A percentile compares a stretch with the other conserved stretches of the same genome.
phyloP scores from a whole-genome alignment of 257 asterid species.

The Solanum megistacrolobum region DNA sequence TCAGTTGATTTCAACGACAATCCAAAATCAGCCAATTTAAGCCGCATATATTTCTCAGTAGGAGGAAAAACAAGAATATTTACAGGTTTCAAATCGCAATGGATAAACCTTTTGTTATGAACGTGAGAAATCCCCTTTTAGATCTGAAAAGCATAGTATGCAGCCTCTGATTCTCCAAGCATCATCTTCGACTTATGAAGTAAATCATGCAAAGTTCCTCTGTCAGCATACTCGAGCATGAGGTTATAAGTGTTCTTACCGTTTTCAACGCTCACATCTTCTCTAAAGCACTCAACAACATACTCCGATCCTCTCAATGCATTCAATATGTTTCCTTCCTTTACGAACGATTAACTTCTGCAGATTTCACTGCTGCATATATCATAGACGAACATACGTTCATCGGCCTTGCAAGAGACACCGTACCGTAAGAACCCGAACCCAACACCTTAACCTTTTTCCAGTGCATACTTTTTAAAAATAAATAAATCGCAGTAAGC shows the following conservation, averaged over 20 bases:
- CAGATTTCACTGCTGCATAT: background rate
- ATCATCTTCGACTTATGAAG: background rate
- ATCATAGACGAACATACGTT: background rate
- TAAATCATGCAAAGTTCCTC: background rate
- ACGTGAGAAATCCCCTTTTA: background rate
- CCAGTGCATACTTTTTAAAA: background rate
- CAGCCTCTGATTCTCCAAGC: background rate
- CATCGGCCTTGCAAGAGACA: background rate
- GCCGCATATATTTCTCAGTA: background rate
- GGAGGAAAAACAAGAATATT: background rate
- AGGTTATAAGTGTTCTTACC: background rate
- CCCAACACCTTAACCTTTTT: background rate
- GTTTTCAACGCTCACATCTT: background rate
- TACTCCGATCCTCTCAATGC: background rate
- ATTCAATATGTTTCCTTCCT: background rate
- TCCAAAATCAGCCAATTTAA: background rate
- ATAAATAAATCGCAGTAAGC: no score
- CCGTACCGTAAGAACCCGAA: background rate
- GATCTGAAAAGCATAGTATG: background rate
- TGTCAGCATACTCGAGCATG: background rate
- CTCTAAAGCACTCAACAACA: background rate
- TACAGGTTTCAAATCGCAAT: slow-evolving; percentile 1
- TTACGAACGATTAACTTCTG: background rate
- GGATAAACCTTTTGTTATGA: background rate
- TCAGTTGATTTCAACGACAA: background rate